Evolutionary conservation across 176 grass and related monocot species (phyloP).

Genomic region (Eragrostis nindensis): DNA sequence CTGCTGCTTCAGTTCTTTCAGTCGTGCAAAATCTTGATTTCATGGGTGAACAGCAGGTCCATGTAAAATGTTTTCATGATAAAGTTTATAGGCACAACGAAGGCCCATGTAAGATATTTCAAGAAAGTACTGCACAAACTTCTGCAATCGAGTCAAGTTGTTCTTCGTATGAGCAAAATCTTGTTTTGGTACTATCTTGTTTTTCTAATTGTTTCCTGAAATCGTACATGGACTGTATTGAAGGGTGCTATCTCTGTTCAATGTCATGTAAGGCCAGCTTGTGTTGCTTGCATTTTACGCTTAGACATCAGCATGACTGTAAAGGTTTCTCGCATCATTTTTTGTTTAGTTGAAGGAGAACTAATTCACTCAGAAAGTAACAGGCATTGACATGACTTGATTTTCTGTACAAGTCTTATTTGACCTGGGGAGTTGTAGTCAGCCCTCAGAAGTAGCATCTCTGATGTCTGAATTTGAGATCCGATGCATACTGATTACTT

Average conservation of each 20-base stretch:
- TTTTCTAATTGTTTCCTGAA: slow-evolving; percentile 6
- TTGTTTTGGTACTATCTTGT: slow-evolving; percentile 2
- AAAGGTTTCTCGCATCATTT: not conserved
- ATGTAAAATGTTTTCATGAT: slow-evolving; percentile 10
- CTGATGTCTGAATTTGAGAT: slow-evolving; percentile 23
- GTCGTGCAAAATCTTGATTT: slow-evolving; percentile 51
- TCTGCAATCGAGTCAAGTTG: slow-evolving; percentile 18
- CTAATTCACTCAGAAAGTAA: slow-evolving; percentile 6
- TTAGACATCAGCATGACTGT: not conserved
- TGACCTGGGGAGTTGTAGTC: not conserved
- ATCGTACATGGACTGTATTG: not conserved
- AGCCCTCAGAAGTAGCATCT: slow-evolving; percentile 3
- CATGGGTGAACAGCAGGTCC: slow-evolving; percentile 21
- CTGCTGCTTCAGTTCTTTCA: slow-evolving; percentile 21
- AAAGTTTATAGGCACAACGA: not conserved
- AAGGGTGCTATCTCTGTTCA: not conserved
- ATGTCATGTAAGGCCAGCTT: too few species aligned
- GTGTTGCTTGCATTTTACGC: not conserved
- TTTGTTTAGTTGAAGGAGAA: slow-evolving; percentile 12
- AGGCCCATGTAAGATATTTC: slow-evolving; percentile 1
- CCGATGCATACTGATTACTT: not conserved
- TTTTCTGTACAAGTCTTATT: slow-evolving; percentile 8
- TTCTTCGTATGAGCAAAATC: slow-evolving; percentile 8
- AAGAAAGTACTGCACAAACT: slow-evolving; percentile 19
- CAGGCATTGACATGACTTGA: not conserved